Evolutionary conservation across 2,329 filamentous ascomycete species (phyloP), one percentile per base, ranked within the genome.

Genomic region (Fusarium sp.): DNA sequence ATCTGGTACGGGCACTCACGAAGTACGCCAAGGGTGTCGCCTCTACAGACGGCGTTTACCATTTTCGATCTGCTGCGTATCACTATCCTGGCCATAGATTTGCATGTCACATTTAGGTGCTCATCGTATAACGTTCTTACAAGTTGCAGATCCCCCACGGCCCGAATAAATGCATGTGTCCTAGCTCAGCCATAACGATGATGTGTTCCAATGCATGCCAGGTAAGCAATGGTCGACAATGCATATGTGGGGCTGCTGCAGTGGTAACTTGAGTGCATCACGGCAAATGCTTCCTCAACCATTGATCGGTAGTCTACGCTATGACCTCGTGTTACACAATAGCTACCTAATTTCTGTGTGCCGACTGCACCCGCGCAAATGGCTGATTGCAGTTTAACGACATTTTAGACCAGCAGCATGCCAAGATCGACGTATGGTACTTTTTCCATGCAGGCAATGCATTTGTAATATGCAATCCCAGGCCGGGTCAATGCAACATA

Each of bases 41-140:
- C 0, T 9, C 28, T 26, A 3, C 28, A 57, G n/a, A 26, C 6
- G 1, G 4, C 0, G 39, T 11, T 11, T 13, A 3, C 26, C 28
- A 35, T 3, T 26, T 10, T 44, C 6, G 8, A 15, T 44, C 15
- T 57, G 2, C 8, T 6, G 28, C 38, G 30, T 41, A 9, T 1
- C 11, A 18, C 5, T 41, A 1, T 0, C 15, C 3, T 38, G 17
- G 9, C 20, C 32, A 22, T 48, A 13, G 24, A 32, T 11, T 10
- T 50, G 12, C 35, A 48, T 9, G 8, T 24, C 6, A 58, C 12
- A 39, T 14, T 24, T 6, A 9, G 6, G 10, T 26, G 7, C 8
- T 8, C 44, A 20, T 12, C 44, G 4, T 17, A 8, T 6, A 11
- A 5, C 12, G 6, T 32, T 39, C 6, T 22, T 14, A 17, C 12